phyloP scores from a whole-genome alignment of 805 yeast species.

The Nakazawaea ishiwadae region DNA sequence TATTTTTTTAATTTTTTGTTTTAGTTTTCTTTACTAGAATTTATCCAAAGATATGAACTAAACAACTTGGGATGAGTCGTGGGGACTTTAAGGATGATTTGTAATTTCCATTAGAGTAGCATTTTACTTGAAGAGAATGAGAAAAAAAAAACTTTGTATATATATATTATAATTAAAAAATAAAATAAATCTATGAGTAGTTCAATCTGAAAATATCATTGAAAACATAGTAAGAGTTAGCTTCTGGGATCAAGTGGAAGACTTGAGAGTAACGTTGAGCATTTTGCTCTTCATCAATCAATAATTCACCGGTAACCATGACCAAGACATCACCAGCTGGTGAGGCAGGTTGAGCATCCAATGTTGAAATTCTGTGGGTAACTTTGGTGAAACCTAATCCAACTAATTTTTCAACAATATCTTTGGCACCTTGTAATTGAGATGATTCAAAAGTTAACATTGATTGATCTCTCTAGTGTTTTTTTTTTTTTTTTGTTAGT shows the following conservation, averaged over 20 bases:
- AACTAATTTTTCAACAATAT: slow-evolving; percentile 86
- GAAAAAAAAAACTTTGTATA: too few species aligned
- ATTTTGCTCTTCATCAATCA: slow-evolving; percentile 90
- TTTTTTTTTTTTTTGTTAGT: slow-evolving; percentile 2
- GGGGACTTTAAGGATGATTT: too few species aligned
- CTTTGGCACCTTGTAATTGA: slow-evolving; percentile 92
- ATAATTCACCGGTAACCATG: slow-evolving; percentile 94
- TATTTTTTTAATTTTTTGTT: too few species aligned
- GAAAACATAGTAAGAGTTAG: slow-evolving; percentile 85
- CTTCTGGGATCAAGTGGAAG: slow-evolving; percentile 94
- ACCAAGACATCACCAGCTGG: slow-evolving; percentile 90
- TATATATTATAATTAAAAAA: too few species aligned
- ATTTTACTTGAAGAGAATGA: too few species aligned
- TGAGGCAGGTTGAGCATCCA: slow-evolving; percentile 97
- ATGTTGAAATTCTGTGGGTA: slow-evolving; percentile 86
- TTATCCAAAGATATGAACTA: too few species aligned
- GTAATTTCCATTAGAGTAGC: too few species aligned
- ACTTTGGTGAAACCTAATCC: slow-evolving; percentile 91
- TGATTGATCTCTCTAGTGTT: slow-evolving; percentile 73
- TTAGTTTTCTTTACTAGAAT: too few species aligned
- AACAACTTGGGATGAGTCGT: too few species aligned
- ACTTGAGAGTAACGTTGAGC: slow-evolving; percentile 97
- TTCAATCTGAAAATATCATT: slow-evolving; percentile 96
- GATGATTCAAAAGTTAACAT: slow-evolving; percentile 96
- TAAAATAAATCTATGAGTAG: slow-evolving; percentile 43